Evolutionary conservation across 1,284 basidiomycete species (phyloP).

Genomic region (Apiotrichum gamsii): DNA sequence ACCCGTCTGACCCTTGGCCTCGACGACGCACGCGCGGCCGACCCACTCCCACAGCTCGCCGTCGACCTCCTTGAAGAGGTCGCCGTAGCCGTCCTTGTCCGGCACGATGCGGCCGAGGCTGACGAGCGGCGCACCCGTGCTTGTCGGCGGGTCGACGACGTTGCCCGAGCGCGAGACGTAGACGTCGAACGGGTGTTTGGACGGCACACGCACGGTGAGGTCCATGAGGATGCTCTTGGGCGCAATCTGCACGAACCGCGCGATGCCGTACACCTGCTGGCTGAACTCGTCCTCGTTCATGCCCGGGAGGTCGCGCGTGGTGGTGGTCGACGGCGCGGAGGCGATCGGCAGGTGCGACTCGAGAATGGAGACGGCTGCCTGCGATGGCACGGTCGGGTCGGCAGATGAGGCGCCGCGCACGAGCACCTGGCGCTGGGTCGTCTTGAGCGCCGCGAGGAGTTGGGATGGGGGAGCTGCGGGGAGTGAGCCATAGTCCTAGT

Average conservation of each 20-base stretch:
- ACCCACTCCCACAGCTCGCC: constrained; percentile 48
- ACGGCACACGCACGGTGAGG: constrained; percentile 43
- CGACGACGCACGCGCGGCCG: constrained; percentile 46
- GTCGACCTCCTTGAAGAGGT: constrained; percentile 46
- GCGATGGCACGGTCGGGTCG: constrained; percentile 17
- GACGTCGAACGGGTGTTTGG: constrained; percentile 16
- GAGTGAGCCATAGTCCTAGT: no score
- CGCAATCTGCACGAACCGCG: constrained; percentile 46
- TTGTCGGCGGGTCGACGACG: constrained; percentile 42
- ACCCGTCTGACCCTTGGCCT: neutral
- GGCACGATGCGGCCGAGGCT: constrained; percentile 36
- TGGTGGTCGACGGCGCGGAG: constrained; percentile 12
- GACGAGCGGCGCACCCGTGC: constrained; percentile 37
- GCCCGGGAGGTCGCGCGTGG: constrained; percentile 28
- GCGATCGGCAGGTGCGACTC: constrained; percentile 44
- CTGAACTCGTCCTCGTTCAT: constrained; percentile 40
- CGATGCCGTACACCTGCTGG: constrained; percentile 49
- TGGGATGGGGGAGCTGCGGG: constrained; percentile 43
- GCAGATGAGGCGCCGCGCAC: constrained; percentile 43
- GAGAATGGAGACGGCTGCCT: constrained; percentile 47
- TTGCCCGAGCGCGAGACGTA: constrained; percentile 46
- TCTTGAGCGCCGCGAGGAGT: constrained; percentile 44
- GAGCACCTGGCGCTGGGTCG: constrained; percentile 47
- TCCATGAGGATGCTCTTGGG: constrained; percentile 45
- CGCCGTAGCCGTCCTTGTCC: constrained; percentile 47